A percentile compares a stretch with the other conserved stretches of the same genome.
phyloP scores from a whole-genome alignment of 257 asterid genomes.

The Rauvolfia tetraphylla region DNA sequence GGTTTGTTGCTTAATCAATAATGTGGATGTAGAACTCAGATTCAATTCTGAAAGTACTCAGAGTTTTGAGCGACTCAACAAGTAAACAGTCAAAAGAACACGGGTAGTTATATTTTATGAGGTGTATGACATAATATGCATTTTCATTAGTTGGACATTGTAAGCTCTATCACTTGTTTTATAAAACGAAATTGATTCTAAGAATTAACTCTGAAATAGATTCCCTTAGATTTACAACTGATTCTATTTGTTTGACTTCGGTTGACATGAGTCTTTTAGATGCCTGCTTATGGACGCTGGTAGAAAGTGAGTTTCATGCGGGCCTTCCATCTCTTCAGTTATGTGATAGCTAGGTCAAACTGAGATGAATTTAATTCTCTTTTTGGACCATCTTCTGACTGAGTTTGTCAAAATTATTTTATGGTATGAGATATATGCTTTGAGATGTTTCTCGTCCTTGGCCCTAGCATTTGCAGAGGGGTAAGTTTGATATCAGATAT shows the following conservation, averaged over 20 bases:
- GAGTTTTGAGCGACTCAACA: background rate
- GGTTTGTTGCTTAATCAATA: background rate
- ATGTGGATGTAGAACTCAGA: background rate
- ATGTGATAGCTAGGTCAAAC: background rate
- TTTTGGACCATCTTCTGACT: background rate
- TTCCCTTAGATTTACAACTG: background rate
- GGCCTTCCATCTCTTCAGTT: background rate
- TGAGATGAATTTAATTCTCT: background rate
- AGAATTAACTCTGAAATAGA: background rate
- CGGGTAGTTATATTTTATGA: background rate
- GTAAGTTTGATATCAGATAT: background rate
- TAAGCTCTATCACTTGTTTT: background rate
- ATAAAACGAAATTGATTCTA: background rate
- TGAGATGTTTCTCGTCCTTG: background rate
- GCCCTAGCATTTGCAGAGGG: background rate
- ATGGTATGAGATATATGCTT: background rate
- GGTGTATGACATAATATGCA: background rate
- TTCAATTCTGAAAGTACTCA: background rate
- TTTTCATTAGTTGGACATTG: background rate
- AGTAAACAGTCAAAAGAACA: background rate
- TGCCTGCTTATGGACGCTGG: background rate
- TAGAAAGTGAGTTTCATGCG: background rate
- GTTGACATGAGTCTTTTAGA: background rate
- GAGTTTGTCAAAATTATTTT: background rate
- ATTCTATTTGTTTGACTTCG: background rate